Conservation (phyloP, 345 rosid species). For the Orychophragmus violaceus region DNA sequence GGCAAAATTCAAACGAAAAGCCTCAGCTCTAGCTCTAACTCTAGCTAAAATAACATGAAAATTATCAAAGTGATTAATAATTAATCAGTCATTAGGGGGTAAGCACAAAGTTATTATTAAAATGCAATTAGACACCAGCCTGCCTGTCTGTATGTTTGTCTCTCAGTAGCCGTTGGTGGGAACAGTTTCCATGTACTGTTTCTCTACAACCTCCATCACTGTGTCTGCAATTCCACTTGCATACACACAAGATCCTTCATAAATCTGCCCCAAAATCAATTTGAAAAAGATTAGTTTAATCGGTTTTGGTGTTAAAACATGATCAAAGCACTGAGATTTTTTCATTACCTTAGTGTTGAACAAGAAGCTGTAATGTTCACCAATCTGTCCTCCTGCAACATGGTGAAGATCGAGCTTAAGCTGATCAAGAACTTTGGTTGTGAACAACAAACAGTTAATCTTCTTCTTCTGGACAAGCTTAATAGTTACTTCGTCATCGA, state of each 20-base stretch:
- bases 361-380: slow-evolving; percentile 67
- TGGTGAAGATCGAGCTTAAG: slow-evolving; percentile 73
- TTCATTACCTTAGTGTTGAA: slow-evolving; percentile 69
- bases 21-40: too few species aligned
- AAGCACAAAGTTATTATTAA: slow-evolving; percentile 7
- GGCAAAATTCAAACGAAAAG: slow-evolving; percentile 6
- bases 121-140: not conserved
- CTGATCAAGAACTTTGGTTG: slow-evolving; percentile 67
- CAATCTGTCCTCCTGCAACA: slow-evolving; percentile 79
- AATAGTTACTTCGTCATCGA: slow-evolving; percentile 73
- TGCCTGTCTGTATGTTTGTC: too few species aligned
- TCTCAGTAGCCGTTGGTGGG: slow-evolving; percentile 31
- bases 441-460: slow-evolving; percentile 59
- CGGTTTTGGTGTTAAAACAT: not conserved
- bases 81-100: slow-evolving; percentile 10
- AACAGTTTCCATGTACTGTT: slow-evolving; percentile 45
- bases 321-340: not conserved
- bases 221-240: slow-evolving; percentile 76
- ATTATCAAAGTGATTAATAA: slow-evolving; percentile 13
- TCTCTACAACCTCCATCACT: slow-evolving; percentile 65
- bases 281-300: not conserved
- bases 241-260: slow-evolving; percentile 37
- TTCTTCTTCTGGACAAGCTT: slow-evolving; percentile 74
- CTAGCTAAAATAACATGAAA: not conserved
- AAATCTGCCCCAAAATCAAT: slow-evolving; percentile 18